Base-by-base conservation (phyloP, 768 basidiomycete species). In the Leucocoprinus sp. region DNA sequence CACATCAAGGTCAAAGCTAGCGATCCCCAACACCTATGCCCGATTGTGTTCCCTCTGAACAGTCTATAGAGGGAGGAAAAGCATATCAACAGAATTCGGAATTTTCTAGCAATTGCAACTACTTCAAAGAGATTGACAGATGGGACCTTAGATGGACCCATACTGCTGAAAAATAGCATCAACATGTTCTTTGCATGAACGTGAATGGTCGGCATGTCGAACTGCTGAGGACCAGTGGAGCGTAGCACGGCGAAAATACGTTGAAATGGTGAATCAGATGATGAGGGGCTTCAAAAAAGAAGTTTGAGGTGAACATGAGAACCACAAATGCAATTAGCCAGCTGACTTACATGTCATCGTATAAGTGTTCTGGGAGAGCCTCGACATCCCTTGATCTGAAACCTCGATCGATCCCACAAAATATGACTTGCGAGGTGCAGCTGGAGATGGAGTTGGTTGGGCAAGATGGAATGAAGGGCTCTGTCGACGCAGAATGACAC, bases 181-280 rank as follows among this genome's bases (percentile, higher is more conserved):
- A 87, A 57, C 29, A 64, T 60, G 12, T 60, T 54, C 49, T 60
- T 66, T 2, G 78, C 75, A 3, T 65, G 48, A 12, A 57, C 48
- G 49, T 84, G 72, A 11, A 85, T 54, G 4, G 58, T 42, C 8
- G 82, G 79, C 37, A 83, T 66, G 57, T 82, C 71, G 9, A 86
- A 64, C 51, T 75, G 74, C 18, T 61, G 55, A 2, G 73, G 70
- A 17, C 80, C 70, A 2, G 82, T 70, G 2, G 75, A 69, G 15
- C 81, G 78, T 22, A 87, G 55, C 36, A 84, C 52, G 8, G 78
- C 64, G 8, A 71, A 65, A n/a, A 81, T 56, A 41, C 70, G 72
- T 5, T 60, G 37, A 48, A 81, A 73, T 2, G 70, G 55, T 12
- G 72, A 56, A 14, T 71, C 63, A 5, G 52, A 49, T 33, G 66